A percentile compares a stretch with the other conserved stretches of the same genome.
phyloP scores from a whole-genome alignment of 73 alveolate genomes.

The Stentor coeruleus region DNA sequence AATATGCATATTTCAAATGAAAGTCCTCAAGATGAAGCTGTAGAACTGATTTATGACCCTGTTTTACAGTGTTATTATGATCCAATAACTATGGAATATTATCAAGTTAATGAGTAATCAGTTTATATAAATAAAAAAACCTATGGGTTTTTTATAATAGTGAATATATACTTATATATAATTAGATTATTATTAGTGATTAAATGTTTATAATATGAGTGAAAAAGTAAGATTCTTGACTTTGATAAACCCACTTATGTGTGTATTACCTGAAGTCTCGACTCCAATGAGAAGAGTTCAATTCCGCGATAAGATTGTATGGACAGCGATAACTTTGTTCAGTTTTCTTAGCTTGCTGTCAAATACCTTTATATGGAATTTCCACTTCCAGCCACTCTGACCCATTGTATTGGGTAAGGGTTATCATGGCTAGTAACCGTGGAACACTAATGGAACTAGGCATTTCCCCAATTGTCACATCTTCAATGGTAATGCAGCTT shows the following conservation, averaged over 20 bases:
- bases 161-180: no score
- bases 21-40: no score
- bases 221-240: constrained; percentile 73
- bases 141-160: no score
- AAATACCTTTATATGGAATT: constrained; percentile 97
- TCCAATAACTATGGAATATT: constrained; percentile 6
- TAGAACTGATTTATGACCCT: constrained; percentile 15
- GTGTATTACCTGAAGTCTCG: constrained; percentile 94
- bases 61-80: constrained; percentile 12
- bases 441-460: constrained; percentile 99
- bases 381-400: constrained; percentile 73
- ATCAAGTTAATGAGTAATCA: background rate
- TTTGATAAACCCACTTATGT: constrained; percentile 88
- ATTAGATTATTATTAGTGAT: no score
- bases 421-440: constrained; percentile 97
- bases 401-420: constrained; percentile 99
- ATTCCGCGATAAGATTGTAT: no score
- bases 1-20: no score
- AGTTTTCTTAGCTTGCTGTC: constrained; percentile 71
- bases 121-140: no score
- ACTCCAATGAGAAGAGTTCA: constrained; percentile 92
- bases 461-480: constrained; percentile 97
- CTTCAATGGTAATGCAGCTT: constrained; percentile 98
- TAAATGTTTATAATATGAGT: no score
- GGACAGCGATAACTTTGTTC: constrained; percentile 97